Evolutionary conservation across 2,329 filamentous ascomycete genomes (phyloP).

Genomic region (Aspergillus udagawae): DNA sequence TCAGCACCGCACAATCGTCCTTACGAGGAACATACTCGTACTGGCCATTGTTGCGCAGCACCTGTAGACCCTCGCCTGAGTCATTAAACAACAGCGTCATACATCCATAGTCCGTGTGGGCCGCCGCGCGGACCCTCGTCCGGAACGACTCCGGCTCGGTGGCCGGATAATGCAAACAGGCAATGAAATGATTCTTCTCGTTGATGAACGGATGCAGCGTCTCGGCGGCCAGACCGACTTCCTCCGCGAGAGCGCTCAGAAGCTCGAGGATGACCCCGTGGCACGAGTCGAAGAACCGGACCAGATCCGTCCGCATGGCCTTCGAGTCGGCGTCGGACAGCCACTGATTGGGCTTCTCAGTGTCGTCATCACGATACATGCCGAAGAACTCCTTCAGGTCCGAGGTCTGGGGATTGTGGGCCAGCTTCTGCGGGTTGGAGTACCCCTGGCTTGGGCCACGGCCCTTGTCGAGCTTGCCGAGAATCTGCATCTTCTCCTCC

Average conservation of each 20-base stretch:
- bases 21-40: not conserved
- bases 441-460: not conserved
- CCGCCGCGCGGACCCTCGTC: not conserved
- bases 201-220: not conserved
- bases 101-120: not conserved
- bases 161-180: not conserved
- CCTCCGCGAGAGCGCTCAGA: not conserved
- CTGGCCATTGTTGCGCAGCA: not conserved
- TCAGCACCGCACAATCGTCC: not conserved
- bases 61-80: not conserved
- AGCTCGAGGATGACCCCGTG: not conserved
- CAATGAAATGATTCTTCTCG: not conserved
- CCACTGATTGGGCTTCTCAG: not conserved
- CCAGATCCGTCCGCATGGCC: not conserved
- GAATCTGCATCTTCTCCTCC: not conserved
- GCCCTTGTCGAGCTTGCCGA: not conserved
- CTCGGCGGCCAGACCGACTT: not conserved
- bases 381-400: slow-evolving; percentile 1
- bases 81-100: slow-evolving; percentile 1
- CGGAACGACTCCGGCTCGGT: not conserved
- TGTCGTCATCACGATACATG: slow-evolving; percentile 1
- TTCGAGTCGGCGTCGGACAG: not conserved
- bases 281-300: not conserved
- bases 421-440: not conserved
- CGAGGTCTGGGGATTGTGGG: not conserved